Evolutionary conservation across 2,329 filamentous ascomycete genomes (phyloP).

Genomic region (Truncatella angustata): DNA sequence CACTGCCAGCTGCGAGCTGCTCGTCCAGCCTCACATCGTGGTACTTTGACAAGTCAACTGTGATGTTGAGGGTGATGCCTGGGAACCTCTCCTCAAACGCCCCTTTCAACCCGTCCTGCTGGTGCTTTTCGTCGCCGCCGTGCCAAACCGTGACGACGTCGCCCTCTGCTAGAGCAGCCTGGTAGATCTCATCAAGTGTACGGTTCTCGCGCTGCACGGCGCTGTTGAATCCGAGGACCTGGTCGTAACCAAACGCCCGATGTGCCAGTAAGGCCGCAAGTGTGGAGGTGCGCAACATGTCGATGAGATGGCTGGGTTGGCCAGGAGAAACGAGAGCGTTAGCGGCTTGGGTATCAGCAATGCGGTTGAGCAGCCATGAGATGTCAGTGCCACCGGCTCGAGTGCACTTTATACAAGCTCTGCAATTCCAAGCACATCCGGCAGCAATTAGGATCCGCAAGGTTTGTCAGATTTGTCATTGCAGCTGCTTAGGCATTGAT

Average conservation of each 20-base stretch:
- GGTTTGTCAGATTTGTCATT: too few species aligned
- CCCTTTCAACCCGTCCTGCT: slow-evolving; percentile 37
- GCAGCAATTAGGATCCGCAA: too few species aligned
- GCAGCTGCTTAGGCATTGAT: too few species aligned
- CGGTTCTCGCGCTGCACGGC: slow-evolving; percentile 38
- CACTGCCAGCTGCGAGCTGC: slow-evolving; percentile 33
- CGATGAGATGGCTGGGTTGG: too few species aligned
- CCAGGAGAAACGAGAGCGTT: too few species aligned
- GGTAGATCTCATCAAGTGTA: slow-evolving; percentile 47
- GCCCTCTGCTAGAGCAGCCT: slow-evolving; percentile 46
- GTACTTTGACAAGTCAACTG: slow-evolving; percentile 56
- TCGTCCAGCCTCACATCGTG: slow-evolving; percentile 46
- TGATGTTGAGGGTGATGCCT: slow-evolving; percentile 49
- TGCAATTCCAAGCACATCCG: too few species aligned
- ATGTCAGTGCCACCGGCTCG: too few species aligned
- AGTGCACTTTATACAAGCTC: too few species aligned
- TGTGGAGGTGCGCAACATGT: too few species aligned
- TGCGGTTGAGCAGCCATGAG: too few species aligned
- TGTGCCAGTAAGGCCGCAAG: not conserved
- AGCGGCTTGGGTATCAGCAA: too few species aligned
- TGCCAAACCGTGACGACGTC: slow-evolving; percentile 45
- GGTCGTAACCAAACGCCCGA: slow-evolving; percentile 19
- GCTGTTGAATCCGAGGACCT: slow-evolving; percentile 21
- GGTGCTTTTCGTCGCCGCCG: slow-evolving; percentile 44
- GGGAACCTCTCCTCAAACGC: slow-evolving; percentile 47